Evolutionary conservation across 1,139 yeast species (phyloP), one percentile per base, ranked within the genome.

Genomic region (Geotrichum klebahnii): DNA sequence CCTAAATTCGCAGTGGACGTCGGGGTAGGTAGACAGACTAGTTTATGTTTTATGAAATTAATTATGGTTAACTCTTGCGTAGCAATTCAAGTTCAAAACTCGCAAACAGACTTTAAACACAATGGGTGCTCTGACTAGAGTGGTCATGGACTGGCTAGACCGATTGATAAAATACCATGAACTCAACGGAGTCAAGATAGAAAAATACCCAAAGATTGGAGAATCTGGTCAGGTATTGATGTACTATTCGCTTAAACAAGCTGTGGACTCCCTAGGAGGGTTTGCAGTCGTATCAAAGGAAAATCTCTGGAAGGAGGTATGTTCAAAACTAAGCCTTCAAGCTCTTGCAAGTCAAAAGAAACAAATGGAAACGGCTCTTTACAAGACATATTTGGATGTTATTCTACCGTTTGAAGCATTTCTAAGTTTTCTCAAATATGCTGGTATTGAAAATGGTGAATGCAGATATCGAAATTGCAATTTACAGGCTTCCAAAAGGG

Each of bases 81-180:
- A 63, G 62, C 56, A 59, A 23, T 70, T 70, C 56, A 58, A 58
- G 72, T 81, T 85, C 59, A 74, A 75, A 48, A 73, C 86, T 2
- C 74, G 81, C 37, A 69, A 72, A 44, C 86, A 81, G 61, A 65
- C 70, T 12, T 66, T 80, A 54, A 71, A 73, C 54, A 69, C 77
- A 8, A 64, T 70, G 67, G 72, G 71, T 19, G 72, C 69, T 0
- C 54, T 65, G 16, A 63, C 71, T n/a, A 54, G 74, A 38, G 60
- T 71, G 10, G 62, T 61, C 16, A 55, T 62, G 50, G 67, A 67
- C 54, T 71, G 67, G 61, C 59, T 64, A 26, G 67, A 65, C 44
- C 67, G 69, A 20, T 57, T 70, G 46, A 56, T 56, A 51, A 60
- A 61, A 48, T 70, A 59, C 52, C 72, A 69, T 50, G 52, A 50